A percentile compares a stretch with the other conserved stretches of the same genome.
phyloP scores from a whole-genome alignment of 1,284 basidiomycete species.

The Athelia sp. region DNA sequence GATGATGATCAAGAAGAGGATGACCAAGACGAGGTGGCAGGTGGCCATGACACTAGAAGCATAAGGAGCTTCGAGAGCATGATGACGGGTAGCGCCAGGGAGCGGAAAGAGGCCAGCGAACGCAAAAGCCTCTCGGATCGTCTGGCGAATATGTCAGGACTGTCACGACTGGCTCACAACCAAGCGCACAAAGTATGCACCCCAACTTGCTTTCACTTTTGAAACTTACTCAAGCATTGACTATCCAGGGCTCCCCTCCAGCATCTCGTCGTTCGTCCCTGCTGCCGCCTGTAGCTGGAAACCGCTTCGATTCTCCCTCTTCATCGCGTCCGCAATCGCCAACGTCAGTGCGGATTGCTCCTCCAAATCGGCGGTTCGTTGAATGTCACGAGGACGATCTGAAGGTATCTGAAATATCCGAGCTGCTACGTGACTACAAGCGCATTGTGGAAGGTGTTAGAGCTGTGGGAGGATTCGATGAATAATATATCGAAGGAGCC shows the following conservation, averaged over 20 bases:
- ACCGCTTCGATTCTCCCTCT: slow-evolving; percentile 34
- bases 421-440: slow-evolving; percentile 73
- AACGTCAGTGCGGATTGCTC: slow-evolving; percentile 25
- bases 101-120: slow-evolving; percentile 25
- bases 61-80: slow-evolving; percentile 81
- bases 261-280: slow-evolving; percentile 42
- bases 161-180: slow-evolving; percentile 38
- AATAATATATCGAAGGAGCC: no score
- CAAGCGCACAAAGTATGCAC: slow-evolving; percentile 25
- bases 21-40: slow-evolving; percentile 31
- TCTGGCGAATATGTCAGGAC: slow-evolving; percentile 64
- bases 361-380: slow-evolving; percentile 64
- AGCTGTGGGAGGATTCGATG: slow-evolving; percentile 38
- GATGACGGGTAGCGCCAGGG: slow-evolving; percentile 49
- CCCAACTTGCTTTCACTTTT: neutral
- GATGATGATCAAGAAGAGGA: slow-evolving; percentile 28
- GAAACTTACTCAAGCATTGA: slow-evolving; percentile 1
- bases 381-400: slow-evolving; percentile 70
- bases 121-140: slow-evolving; percentile 72
- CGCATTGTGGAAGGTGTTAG: slow-evolving; percentile 51
- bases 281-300: slow-evolving; percentile 20
- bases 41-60: slow-evolving; percentile 54
- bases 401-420: slow-evolving; percentile 67
- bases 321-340: slow-evolving; percentile 45
- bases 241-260: slow-evolving; percentile 34